These are phyloP conservation scores for Pyrus bretschneideri DNA, from an alignment of 306 rosid species.

Conservation along the genomic window DNA sequence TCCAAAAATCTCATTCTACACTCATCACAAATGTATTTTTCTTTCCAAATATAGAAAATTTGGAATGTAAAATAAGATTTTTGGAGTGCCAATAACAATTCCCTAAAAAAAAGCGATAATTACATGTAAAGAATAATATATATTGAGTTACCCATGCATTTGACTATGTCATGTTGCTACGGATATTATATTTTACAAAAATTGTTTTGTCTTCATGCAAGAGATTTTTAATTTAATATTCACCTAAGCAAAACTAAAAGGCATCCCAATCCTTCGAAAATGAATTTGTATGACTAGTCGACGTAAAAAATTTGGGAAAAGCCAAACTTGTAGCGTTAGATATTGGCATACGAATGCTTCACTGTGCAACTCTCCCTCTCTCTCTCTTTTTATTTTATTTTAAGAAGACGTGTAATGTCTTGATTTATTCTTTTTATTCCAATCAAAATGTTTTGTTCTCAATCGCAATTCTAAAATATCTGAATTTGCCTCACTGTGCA, in stretches of 20 bases:
- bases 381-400: not conserved
- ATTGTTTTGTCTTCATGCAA: too few relatives aligned
- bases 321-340: too few relatives aligned
- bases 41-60: too few relatives aligned
- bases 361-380: not conserved
- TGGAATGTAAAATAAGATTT: too few relatives aligned
- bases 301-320: not conserved
- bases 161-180: not conserved
- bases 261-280: not conserved
- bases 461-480: not conserved
- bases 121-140: too few relatives aligned
- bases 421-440: not conserved
- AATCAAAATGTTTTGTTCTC: not conserved
- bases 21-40: too few relatives aligned
- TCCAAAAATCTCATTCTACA: too few relatives aligned
- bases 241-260: too few relatives aligned
- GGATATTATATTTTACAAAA: accelerated
- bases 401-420: not conserved
- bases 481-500: not conserved
- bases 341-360: too few relatives aligned
- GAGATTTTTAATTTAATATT: too few relatives aligned
- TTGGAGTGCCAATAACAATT: too few relatives aligned
- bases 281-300: not conserved
- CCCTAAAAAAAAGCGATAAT: not conserved
- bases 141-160: too few relatives aligned